A percentile compares a stretch with the other conserved stretches of the same genome.
phyloP scores from a whole-genome alignment of 495 filamentous ascomycete genomes.

The Podospora appendiculata region DNA sequence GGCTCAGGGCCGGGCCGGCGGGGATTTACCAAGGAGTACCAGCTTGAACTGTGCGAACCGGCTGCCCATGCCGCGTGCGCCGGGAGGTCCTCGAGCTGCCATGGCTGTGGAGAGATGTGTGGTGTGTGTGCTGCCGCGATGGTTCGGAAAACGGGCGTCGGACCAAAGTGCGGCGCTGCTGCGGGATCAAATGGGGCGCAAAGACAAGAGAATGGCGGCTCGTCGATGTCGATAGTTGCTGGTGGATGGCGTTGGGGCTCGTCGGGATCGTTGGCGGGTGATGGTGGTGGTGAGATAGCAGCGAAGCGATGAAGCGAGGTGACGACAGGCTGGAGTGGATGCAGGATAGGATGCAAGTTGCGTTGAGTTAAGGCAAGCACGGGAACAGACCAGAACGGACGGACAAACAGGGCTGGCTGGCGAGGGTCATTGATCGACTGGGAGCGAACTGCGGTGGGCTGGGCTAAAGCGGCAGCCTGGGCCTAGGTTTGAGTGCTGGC shows the following conservation, averaged over 20 bases:
- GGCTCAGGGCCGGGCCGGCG: background rate
- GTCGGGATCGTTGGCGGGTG: background rate
- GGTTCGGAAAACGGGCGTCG: background rate
- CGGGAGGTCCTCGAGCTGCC: slow-evolving; percentile 73
- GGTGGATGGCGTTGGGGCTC: background rate
- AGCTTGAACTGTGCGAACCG: slow-evolving; percentile 99
- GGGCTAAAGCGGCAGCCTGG: background rate
- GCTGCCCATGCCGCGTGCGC: slow-evolving; percentile 56
- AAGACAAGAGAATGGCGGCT: background rate
- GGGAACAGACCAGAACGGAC: background rate
- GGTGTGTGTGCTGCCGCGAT: slow-evolving; percentile 6
- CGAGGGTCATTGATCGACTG: slow-evolving; percentile 6
- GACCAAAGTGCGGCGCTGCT: background rate
- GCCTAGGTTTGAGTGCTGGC: background rate
- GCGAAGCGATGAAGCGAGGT: background rate
- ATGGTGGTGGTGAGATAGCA: background rate
- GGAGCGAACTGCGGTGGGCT: background rate
- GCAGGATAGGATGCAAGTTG: background rate
- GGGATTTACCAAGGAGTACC: slow-evolving; percentile 70
- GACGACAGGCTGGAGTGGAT: background rate
- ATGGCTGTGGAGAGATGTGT: slow-evolving; percentile 37
- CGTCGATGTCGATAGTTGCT: background rate
- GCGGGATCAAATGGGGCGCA: background rate
- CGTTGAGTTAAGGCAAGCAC: background rate
- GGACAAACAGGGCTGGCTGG: slow-evolving; percentile 5